Evolutionary conservation across 108 stramenopile genomes (phyloP), one percentile per base, ranked within the genome.

Genomic region (Stephanodiscus minutulus): DNA sequence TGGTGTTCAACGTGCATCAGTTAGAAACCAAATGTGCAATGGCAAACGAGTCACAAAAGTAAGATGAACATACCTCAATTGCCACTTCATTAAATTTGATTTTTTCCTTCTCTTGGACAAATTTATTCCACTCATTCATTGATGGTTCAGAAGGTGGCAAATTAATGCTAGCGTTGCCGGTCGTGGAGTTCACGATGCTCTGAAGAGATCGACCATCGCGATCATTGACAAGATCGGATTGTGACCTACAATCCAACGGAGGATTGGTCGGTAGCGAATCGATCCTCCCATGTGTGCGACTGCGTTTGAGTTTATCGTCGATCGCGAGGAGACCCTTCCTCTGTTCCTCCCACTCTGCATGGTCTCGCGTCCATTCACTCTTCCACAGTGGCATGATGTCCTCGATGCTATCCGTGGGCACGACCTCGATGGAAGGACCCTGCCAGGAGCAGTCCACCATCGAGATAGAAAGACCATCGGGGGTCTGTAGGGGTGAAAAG

Each of bases 301-400:
- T 66, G 17, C 65, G 65, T 53, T 53, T 35, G 31, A 66, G 33
- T 15, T 66, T 52, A 0, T 0, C 3, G 27, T 24, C 21, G 5
- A 13, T 43, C 35, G n/a, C 24, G 24, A 18, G 22, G 12, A 24
- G 4, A 0, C 17, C 7, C 28, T 27, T 61, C 61, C 64, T 18
- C 17, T 15, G 63, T 59, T 64, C 31, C 10, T 69, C 55, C 77
- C 69, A 71, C 44, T 77, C 64, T 1, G 41, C 24, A 2, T 57
- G 68, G 31, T 77, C 62, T 36, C 65, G 27, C 8, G 46, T 66
- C 77, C 77, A 77, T 64, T 70, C 64, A 31, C 58, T 41, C 20
- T 52, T 66, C 77, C 69, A 77, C 3, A 36, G 17, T 29, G 76
- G 76, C 64, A 77, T 31, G 24, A 71, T 35, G 47, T 33, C 46